A percentile compares a stretch with the other conserved stretches of the same genome.
phyloP scores from a whole-genome alignment of 139 green algal species.

The Trebouxia sp. region DNA sequence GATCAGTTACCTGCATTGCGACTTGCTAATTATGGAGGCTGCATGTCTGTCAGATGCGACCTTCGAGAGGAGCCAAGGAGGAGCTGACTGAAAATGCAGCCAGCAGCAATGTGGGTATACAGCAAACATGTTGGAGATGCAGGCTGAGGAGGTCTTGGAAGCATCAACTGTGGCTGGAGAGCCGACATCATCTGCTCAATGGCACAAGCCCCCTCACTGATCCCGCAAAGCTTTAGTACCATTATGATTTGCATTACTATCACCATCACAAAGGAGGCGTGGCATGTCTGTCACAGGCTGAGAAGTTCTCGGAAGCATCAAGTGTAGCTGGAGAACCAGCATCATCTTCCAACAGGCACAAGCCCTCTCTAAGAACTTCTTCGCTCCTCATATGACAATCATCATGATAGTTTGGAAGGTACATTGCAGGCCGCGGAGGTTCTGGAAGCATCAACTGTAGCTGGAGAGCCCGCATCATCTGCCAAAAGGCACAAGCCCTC shows the following conservation, averaged over 20 bases:
- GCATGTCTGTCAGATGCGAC: too few species aligned
- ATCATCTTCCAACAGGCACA: not conserved
- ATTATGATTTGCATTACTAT: not conserved
- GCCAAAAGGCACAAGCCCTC: not conserved
- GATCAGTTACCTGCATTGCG: too few species aligned
- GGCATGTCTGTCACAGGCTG: too few species aligned
- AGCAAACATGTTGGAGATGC: not conserved
- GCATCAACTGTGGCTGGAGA: slow-evolving; percentile 2
- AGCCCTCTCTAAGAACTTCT: not conserved
- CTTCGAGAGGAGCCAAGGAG: too few species aligned
- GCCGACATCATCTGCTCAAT: not conserved
- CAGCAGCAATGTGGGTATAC: not conserved
- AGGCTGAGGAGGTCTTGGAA: not conserved
- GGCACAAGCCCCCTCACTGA: not conserved
- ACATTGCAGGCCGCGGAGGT: too few species aligned
- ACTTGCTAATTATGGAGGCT: too few species aligned
- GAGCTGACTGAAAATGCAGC: not conserved
- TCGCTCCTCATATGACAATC: not conserved
- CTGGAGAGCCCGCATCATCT: not conserved
- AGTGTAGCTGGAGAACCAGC: not conserved
- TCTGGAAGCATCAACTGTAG: not conserved
- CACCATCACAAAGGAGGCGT: not conserved
- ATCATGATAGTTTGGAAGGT: not conserved
- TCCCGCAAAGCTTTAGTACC: too few species aligned
- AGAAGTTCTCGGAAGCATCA: too few species aligned